phyloP scores from a whole-genome alignment of 805 yeast species.

The Millerozyma miso region DNA sequence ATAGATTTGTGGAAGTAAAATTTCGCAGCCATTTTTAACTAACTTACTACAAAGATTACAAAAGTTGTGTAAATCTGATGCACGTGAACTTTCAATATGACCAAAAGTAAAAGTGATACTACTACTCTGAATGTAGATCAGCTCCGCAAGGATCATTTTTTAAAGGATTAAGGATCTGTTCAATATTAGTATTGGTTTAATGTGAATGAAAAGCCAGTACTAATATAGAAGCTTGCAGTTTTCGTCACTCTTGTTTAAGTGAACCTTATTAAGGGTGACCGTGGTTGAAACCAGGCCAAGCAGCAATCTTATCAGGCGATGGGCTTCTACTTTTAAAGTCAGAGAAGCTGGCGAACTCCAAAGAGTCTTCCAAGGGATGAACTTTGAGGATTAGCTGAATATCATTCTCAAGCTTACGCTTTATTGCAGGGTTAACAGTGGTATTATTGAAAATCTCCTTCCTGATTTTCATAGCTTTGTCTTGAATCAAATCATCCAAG shows the following conservation, averaged over 20 bases:
- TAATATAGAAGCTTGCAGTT: no score
- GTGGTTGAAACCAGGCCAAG: constrained; percentile 70
- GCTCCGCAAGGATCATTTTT: no score
- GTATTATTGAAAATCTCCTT: constrained; percentile 18
- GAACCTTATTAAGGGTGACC: constrained; percentile 59
- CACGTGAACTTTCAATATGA: no score
- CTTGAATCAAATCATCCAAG: constrained; percentile 29
- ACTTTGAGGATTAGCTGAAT: constrained; percentile 10
- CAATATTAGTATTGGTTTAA: no score
- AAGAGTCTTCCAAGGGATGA: constrained; percentile 10
- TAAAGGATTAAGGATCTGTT: no score
- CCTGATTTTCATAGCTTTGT: constrained; percentile 17
- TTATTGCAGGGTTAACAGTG: constrained; percentile 10
- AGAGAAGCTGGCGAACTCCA: constrained; percentile 12
- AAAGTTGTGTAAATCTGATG: constrained; percentile 1
- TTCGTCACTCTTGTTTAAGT: no score
- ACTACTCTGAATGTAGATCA: no score
- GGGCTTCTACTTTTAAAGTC: constrained; percentile 16
- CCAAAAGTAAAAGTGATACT: no score
- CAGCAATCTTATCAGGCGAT: constrained; percentile 36
- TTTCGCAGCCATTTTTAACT: constrained; percentile 4
- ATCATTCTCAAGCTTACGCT: constrained; percentile 13
- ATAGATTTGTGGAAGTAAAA: constrained; percentile 3
- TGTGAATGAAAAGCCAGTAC: no score
- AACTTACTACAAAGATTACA: no score